A percentile compares a stretch with the other conserved stretches of the same genome.
Evolutionary conservation across 192 early-diverging fungal species (phyloP).

Genomic region (Coemansia sp.): DNA sequence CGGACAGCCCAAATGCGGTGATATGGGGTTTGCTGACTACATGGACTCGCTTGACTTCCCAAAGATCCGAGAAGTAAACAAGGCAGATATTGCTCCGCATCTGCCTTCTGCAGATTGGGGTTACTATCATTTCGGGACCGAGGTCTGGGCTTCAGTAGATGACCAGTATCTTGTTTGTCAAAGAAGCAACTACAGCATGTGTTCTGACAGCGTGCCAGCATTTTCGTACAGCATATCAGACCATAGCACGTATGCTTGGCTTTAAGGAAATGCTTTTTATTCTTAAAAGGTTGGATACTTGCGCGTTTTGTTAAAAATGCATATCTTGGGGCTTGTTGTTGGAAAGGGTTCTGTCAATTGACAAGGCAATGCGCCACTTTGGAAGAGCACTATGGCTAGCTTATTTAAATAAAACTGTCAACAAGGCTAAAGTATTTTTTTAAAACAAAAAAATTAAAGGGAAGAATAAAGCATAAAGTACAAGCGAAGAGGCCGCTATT

Average conservation of each 20-base stretch:
- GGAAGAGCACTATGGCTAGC: too few relatives aligned
- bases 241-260: constrained; percentile 26
- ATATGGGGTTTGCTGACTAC: constrained; percentile 25
- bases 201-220: constrained; percentile 26
- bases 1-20: constrained; percentile 41
- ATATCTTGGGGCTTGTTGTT: too few relatives aligned
- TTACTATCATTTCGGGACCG: constrained; percentile 40
- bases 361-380: neutral
- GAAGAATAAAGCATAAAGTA: too few relatives aligned
- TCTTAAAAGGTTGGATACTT: neutral
- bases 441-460: too few relatives aligned
- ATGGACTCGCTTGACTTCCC: constrained; percentile 24
- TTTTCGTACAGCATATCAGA: constrained; percentile 10
- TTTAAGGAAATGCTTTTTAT: constrained; percentile 13
- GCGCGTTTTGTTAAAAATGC: too few relatives aligned
- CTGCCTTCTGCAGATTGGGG: constrained; percentile 11
- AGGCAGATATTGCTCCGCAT: constrained; percentile 37
- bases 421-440: too few relatives aligned
- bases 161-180: constrained; percentile 19
- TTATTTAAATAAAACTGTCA: too few relatives aligned
- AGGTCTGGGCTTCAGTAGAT: constrained; percentile 21
- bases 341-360: too few relatives aligned
- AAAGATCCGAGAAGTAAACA: constrained; percentile 31
- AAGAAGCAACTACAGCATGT: constrained; percentile 20
- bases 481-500: too few relatives aligned